phyloP scores from a whole-genome alignment of 2,329 filamentous ascomycete species.

The Monilinia aucupariae region DNA sequence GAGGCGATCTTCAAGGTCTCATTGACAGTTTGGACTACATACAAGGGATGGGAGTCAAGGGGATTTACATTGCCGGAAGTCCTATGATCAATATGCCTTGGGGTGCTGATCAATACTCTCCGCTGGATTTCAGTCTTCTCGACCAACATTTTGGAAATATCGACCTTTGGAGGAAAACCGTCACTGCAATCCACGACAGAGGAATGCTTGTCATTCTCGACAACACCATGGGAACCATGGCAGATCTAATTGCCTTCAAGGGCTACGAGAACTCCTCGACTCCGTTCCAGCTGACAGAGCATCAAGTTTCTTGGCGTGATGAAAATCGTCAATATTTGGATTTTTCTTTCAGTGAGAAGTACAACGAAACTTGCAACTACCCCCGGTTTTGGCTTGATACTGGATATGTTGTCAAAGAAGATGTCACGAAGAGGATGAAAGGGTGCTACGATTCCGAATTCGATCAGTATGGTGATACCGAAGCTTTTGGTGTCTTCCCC shows the following conservation, averaged over 20 bases:
- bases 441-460: constrained; percentile 61
- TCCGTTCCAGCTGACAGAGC: constrained; percentile 47
- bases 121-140: constrained; percentile 57
- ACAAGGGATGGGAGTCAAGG: constrained; percentile 59
- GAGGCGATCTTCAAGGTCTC: constrained; percentile 54
- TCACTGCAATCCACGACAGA: constrained; percentile 54
- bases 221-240: constrained; percentile 56
- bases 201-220: constrained; percentile 63
- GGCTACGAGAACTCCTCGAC: constrained; percentile 54
- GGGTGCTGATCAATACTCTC: constrained; percentile 55
- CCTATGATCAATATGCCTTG: constrained; percentile 60
- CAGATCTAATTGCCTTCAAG: constrained; percentile 58
- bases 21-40: constrained; percentile 58
- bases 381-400: constrained; percentile 57
- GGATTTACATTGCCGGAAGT: constrained; percentile 51
- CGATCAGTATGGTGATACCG: constrained; percentile 48
- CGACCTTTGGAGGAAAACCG: constrained; percentile 50
- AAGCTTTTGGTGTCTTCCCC: constrained; percentile 57
- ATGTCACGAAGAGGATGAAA: constrained; percentile 43
- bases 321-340: constrained; percentile 50
- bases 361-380: constrained; percentile 50
- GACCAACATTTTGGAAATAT: constrained; percentile 59
- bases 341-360: constrained; percentile 51
- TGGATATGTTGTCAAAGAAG: constrained; percentile 39
- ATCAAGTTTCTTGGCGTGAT: constrained; percentile 53